phyloP scores from a whole-genome alignment of 306 rosid species.

The Cercis canadensis region DNA sequence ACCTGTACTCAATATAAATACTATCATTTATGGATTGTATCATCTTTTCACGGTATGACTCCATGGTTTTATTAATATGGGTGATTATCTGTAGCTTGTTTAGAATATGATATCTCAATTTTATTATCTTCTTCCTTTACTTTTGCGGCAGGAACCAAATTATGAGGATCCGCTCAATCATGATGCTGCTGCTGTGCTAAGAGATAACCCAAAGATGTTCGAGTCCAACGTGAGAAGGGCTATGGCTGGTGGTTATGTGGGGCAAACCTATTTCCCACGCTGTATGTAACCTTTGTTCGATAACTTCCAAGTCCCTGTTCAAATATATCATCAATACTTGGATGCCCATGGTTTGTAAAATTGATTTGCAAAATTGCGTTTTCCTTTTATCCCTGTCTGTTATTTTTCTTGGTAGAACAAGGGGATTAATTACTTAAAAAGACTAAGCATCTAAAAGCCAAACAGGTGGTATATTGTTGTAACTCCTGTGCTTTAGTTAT shows the following conservation, averaged over 20 bases:
- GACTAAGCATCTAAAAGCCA: slow-evolving; percentile 44
- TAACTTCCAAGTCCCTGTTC: slow-evolving; percentile 37
- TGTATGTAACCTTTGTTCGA: slow-evolving; percentile 57
- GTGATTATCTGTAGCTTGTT: background rate
- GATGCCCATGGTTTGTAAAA: slow-evolving; percentile 58
- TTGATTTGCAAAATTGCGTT: slow-evolving; percentile 41
- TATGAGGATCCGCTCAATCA: slow-evolving; percentile 94
- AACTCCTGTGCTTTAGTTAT: slow-evolving; percentile 43
- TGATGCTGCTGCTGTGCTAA: slow-evolving; percentile 88
- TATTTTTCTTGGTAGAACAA: slow-evolving; percentile 42
- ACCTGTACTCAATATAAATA: slow-evolving; percentile 90
- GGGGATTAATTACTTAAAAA: slow-evolving; percentile 34
- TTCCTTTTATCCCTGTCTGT: slow-evolving; percentile 37
- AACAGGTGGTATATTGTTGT: slow-evolving; percentile 45
- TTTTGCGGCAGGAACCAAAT: slow-evolving; percentile 73
- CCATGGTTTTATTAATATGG: background rate
- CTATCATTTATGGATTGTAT: slow-evolving; percentile 81
- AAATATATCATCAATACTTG: slow-evolving; percentile 42
- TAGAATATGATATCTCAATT: background rate
- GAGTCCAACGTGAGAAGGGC: slow-evolving; percentile 91
- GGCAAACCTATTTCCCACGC: slow-evolving; percentile 76
- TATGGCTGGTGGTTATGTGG: slow-evolving; percentile 94
- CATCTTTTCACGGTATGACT: slow-evolving; percentile 84
- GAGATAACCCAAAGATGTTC: slow-evolving; percentile 78
- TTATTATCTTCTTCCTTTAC: slow-evolving; percentile 10